Evolutionary conservation across 768 basidiomycete genomes (phyloP), one percentile per base, ranked within the genome.

Genomic region (Dentipellis fragilis): DNA sequence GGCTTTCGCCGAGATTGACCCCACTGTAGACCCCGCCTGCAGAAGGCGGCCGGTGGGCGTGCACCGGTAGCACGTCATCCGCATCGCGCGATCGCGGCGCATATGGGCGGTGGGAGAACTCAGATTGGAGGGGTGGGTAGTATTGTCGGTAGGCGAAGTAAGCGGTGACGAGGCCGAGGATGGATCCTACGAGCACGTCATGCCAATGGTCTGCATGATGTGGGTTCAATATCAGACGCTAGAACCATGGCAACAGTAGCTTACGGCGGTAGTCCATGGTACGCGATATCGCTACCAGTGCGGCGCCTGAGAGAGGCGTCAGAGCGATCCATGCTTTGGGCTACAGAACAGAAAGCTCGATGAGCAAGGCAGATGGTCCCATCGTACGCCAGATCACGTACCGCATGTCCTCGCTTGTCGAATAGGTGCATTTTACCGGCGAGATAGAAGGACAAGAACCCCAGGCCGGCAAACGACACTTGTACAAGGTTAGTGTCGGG

Each of bases 391-490:
- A 29, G 23, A 19, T n/a, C 10, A 68, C 78, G 54, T 66, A 87
- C 81, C 55, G 80, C 71, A 65, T 91, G 80, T 3, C 93, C 93
- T 48, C 81, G 77, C 22, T 73, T 75, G 66, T 96, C 93, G 59
- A 93, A 95, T 5, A 98, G 71, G 64, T 94, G 93, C 63, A 95
- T 72, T 69, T 98, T 97, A 2, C 94, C 96, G 10, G 90, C 88
- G 6, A 94, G 71, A 67, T 96, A 98, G 60, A 89, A 85, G 1
- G 87, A 74, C 40, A 98, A 74, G 71, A 93, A 94, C 1, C 89
- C 90, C 8, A 99, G 76, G 1, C 95, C 95, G 6, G 93, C 90
- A 66, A 95, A 97, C 0, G 93, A 91, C 54, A 95, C 92, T 90
- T 62, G 49, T 7, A 16, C 42, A 45, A 6, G 16, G n/a, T 19